Evolutionary conservation across 179 eudicot species (phyloP).

Genomic region (Vitellaria paradoxa): DNA sequence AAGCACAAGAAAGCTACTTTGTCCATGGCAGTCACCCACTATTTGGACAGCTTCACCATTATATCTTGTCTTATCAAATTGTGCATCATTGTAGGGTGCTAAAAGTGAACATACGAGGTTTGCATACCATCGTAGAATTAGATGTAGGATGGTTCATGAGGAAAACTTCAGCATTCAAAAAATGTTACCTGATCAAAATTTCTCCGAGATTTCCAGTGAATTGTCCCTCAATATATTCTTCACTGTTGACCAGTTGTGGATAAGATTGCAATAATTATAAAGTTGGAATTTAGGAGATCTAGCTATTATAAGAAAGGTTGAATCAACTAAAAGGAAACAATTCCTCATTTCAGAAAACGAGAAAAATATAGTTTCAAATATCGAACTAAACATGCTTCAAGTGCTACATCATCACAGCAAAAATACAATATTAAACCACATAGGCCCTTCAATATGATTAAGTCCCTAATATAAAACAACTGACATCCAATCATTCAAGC

Average conservation of each 20-base stretch:
- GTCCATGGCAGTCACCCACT: no score
- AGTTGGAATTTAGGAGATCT: not conserved
- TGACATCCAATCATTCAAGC: not conserved
- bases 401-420: no score
- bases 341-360: no score
- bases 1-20: not conserved
- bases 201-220: constrained; percentile 90
- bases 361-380: not conserved
- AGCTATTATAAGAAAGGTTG: not conserved
- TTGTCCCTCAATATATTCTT: constrained; percentile 86
- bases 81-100: no score
- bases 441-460: not conserved
- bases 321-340: not conserved
- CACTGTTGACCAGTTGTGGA: constrained; percentile 73
- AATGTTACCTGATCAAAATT: constrained; percentile 92
- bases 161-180: no score
- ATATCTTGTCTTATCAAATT: no score
- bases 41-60: no score
- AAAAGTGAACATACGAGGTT: no score
- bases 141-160: no score
- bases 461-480: not conserved
- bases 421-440: no score
- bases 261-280: not conserved
- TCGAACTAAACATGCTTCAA: not conserved
- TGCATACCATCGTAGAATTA: no score